A percentile compares a stretch with the other conserved stretches of the same genome.
phyloP scores from a whole-genome alignment of 78 protist species.

The Dictyostelium discoideum region DNA sequence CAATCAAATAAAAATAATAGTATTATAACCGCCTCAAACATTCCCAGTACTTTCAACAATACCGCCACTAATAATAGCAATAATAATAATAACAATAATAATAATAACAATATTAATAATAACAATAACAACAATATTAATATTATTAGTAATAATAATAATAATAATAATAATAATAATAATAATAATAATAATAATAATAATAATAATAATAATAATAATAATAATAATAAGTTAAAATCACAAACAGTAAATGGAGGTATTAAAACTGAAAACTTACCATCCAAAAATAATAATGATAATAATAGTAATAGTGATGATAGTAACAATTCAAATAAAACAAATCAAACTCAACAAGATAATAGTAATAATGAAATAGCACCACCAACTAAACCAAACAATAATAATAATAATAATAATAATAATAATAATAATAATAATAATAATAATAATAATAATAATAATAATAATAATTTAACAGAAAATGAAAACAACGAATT shows the following conservation, averaged over 20 bases:
- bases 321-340: not conserved
- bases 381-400: not conserved
- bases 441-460: slow-evolving; percentile 1
- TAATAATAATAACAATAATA: not conserved
- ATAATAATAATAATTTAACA: not conserved
- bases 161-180: not conserved
- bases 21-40: not conserved
- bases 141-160: not conserved
- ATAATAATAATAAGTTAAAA: not conserved
- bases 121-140: too few relatives aligned
- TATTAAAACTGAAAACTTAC: too few relatives aligned
- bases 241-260: not conserved
- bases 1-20: slow-evolving; percentile 6
- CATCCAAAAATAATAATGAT: too few relatives aligned
- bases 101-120: too few relatives aligned
- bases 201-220: not conserved
- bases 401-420: not conserved
- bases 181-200: not conserved
- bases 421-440: not conserved
- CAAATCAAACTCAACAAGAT: not conserved
- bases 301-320: too few relatives aligned
- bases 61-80: not conserved
- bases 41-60: not conserved
- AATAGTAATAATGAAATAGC: not conserved
- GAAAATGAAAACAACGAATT: not conserved